A percentile compares a stretch with the other conserved stretches of the same genome.
Conservation (phyloP, 2,329 filamentous ascomycete genomes). For the Sporothrix protearum region DNA sequence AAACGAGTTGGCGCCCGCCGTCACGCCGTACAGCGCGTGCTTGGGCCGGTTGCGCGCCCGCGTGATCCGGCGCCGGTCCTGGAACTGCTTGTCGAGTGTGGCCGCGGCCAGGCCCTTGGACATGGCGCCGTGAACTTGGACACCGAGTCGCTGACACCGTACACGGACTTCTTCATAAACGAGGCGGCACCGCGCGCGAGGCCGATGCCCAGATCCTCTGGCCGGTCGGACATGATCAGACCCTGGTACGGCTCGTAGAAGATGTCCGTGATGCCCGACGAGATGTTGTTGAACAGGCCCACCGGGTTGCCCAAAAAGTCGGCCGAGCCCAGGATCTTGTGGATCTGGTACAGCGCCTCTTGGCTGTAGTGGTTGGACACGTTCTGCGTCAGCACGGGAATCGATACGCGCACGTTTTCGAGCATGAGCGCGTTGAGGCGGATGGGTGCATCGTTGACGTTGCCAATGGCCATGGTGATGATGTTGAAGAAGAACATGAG, state of each 20-base stretch:
- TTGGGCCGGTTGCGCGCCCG: constrained; percentile 91
- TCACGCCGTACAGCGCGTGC: constrained; percentile 94
- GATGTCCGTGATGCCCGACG: constrained; percentile 93
- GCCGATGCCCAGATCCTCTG: constrained; percentile 89
- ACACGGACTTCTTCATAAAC: constrained; percentile 98
- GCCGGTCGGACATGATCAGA: constrained; percentile 90
- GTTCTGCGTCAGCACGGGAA: constrained; percentile 76
- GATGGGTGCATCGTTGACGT: constrained; percentile 96
- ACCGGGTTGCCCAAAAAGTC: constrained; percentile 98
- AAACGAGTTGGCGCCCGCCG: constrained; percentile 90
- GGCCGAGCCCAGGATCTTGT: constrained; percentile 94
- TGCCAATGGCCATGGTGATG: constrained; percentile 98
- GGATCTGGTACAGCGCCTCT: constrained; percentile 90
- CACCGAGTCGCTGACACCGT: constrained; percentile 94
- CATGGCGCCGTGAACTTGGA: constrained; percentile 94
- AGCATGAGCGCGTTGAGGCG: constrained; percentile 89
- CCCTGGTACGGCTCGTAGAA: constrained; percentile 99
- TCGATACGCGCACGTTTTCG: constrained; percentile 90
- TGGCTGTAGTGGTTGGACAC: constrained; percentile 95
- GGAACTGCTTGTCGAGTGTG: constrained; percentile 97
- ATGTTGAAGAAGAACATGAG: constrained; percentile 99
- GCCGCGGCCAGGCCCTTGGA: constrained; percentile 94
- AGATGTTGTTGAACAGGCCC: constrained; percentile 96
- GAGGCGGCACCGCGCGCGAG: constrained; percentile 96
- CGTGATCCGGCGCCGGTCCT: constrained; percentile 91